A percentile compares a stretch with the other conserved stretches of the same genome.
Evolutionary conservation across 1,139 yeast genomes (phyloP).

Genomic region (Chernovozyma aurita): DNA sequence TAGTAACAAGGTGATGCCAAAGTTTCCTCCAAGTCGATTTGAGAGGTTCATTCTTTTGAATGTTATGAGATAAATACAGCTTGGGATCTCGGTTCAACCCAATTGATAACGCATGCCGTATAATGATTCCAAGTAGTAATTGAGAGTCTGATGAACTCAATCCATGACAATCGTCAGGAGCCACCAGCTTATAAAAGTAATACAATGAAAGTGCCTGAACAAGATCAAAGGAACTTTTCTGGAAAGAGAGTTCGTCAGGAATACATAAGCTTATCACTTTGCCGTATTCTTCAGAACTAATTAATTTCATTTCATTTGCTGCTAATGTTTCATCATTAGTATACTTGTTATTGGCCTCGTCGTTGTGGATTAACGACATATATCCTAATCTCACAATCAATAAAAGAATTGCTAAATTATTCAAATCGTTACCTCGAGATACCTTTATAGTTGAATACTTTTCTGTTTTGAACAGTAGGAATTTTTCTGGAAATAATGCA

Average conservation of each 20-base stretch:
- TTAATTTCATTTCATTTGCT: conserved; percentile 23
- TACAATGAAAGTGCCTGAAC: conserved; percentile 31
- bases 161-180: conserved; percentile 44
- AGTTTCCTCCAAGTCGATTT: conserved; percentile 34
- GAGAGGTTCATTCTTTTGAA: conserved; percentile 24
- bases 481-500: conserved; percentile 22
- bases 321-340: conserved; percentile 25
- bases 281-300: conserved; percentile 21
- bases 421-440: conserved; percentile 29
- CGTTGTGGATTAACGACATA: conserved; percentile 38
- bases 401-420: conserved; percentile 28
- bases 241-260: conserved; percentile 24
- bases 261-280: conserved; percentile 29
- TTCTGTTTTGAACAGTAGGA: conserved; percentile 19
- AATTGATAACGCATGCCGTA: conserved; percentile 39
- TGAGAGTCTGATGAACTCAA: conserved; percentile 41
- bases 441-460: conserved; percentile 21
- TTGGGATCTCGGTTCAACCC: conserved; percentile 44
- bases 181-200: conserved; percentile 33
- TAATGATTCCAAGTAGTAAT: conserved; percentile 32
- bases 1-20: conserved; percentile 29
- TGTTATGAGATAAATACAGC: conserved; percentile 25
- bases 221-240: conserved; percentile 30
- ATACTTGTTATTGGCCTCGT: conserved; percentile 22
- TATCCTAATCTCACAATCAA: conserved; percentile 34